Evolutionary conservation across 306 rosid species (phyloP).

Genomic region (Pyrus communis): DNA sequence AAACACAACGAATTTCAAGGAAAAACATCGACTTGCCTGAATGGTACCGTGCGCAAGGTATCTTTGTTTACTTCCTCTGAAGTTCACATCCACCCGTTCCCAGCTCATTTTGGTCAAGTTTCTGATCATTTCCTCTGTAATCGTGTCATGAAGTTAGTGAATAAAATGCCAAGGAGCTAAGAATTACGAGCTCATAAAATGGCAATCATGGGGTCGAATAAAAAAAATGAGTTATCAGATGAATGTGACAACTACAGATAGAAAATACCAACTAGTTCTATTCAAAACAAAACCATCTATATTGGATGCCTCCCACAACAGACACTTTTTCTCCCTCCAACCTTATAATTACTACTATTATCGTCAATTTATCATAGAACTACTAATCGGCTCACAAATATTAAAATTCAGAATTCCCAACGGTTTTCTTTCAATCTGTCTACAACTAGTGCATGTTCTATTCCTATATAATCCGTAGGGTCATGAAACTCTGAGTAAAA

Average conservation of each 20-base stretch:
- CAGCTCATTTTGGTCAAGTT: constrained; percentile 64
- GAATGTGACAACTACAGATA: background rate
- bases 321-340: background rate
- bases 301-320: background rate
- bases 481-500: background rate
- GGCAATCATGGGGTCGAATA: background rate
- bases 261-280: background rate
- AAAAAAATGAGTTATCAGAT: background rate
- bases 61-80: constrained; percentile 54
- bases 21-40: constrained; percentile 47
- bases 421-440: background rate
- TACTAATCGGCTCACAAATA: background rate
- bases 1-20: constrained; percentile 2
- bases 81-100: constrained; percentile 82
- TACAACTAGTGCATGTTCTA: background rate
- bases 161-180: background rate
- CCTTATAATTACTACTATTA: background rate
- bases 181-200: background rate
- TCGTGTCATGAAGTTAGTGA: constrained; percentile 1
- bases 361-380: background rate
- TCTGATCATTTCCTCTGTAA: constrained; percentile 73
- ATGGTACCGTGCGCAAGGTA: constrained; percentile 67
- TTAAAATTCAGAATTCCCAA: background rate
- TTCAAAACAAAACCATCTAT: background rate
- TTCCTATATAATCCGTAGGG: background rate